Base-by-base conservation (phyloP, 2,329 filamentous ascomycete species). In the Colletotrichum abscissum region DNA sequence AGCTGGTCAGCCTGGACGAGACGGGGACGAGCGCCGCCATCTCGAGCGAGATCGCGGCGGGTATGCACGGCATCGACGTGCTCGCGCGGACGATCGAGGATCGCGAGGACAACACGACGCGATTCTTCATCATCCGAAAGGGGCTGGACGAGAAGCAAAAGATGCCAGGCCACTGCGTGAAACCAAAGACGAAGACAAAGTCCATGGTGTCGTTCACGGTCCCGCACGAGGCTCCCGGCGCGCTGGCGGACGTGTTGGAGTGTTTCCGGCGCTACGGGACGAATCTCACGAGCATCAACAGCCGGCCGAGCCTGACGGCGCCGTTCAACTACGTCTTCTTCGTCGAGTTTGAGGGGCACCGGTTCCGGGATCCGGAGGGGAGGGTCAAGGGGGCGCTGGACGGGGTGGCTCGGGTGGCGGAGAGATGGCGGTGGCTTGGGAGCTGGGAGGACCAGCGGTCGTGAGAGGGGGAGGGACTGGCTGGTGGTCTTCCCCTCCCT, bases 271-370 rank as follows among this genome's bases (percentile, higher is more conserved):
- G 85, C 8, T 88, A 90, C 76, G 88, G 88, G 5, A 87, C 98
- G 70, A 97, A 98, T 80, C 85, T 98, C 76, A 98, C 95, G 35
- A 96, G 93, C 81, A 97, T 98, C 82, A 95, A 95, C 80, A 95
- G 94, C 76, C 85, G 96, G 75, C 96, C 96, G 5, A 95, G 94
- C 78, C 89, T 93, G 69, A 86, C 89, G 52, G 84, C 86, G 76
- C 91, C 93, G 24, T 98, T 97, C 90, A 92, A 97, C 81, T 98
- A 98, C 84, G 90, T 98, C 49, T 98, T 98, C 84, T 95, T 98
- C 80, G 92, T 98, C 35, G 96, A 98, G 86, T 95, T 97, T 78
- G 90, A 93, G 80, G 92, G 93, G 1, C 88, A 90, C 80, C 84
- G 83, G 76, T 78, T 81, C 69, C 81, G 83, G 62, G 90, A 90